phyloP scores from a whole-genome alignment of 2,329 filamentous ascomycete species.

The Sphaerostilbella broomeana region DNA sequence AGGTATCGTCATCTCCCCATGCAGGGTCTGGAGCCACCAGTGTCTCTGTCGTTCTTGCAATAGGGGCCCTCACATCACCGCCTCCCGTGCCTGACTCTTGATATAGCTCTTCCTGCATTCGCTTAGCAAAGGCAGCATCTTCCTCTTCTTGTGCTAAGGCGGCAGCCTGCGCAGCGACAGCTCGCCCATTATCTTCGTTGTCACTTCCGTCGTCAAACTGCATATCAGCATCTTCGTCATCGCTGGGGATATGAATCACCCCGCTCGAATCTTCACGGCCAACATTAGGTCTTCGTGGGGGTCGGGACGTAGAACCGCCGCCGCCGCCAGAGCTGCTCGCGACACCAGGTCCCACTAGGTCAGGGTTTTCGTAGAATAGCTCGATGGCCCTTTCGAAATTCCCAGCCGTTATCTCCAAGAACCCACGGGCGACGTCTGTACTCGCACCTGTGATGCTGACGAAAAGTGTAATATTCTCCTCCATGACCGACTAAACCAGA shows the following conservation, averaged over 20 bases:
- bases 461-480: conserved; percentile 71
- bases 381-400: conserved; percentile 81
- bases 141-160: conserved; percentile 63
- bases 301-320: conserved; percentile 22
- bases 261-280: conserved; percentile 31
- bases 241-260: conserved; percentile 68
- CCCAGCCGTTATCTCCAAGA: conserved; percentile 76
- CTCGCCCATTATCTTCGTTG: conserved; percentile 35
- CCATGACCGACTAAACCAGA: conserved; percentile 45
- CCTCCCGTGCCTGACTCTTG: conserved; percentile 41
- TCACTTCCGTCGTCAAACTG: conserved; percentile 27
- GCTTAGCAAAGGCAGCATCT: conserved; percentile 86
- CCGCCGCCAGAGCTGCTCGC: conserved; percentile 15
- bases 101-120: conserved; percentile 89
- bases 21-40: conserved; percentile 62
- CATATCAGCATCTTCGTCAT: conserved; percentile 51
- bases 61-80: conserved; percentile 76
- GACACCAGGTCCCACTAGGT: conserved; percentile 44
- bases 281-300: conserved; percentile 22
- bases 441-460: conserved; percentile 72
- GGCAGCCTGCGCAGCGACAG: conserved; percentile 34
- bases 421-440: conserved; percentile 69
- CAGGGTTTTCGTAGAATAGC: conserved; percentile 84
- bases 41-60: conserved; percentile 85
- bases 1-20: conserved; percentile 42